A percentile compares a stretch with the other conserved stretches of the same genome.
These are phyloP conservation scores for Collybia sp. DNA, from an alignment of 768 basidiomycete genomes.

Conservation along the genomic window DNA sequence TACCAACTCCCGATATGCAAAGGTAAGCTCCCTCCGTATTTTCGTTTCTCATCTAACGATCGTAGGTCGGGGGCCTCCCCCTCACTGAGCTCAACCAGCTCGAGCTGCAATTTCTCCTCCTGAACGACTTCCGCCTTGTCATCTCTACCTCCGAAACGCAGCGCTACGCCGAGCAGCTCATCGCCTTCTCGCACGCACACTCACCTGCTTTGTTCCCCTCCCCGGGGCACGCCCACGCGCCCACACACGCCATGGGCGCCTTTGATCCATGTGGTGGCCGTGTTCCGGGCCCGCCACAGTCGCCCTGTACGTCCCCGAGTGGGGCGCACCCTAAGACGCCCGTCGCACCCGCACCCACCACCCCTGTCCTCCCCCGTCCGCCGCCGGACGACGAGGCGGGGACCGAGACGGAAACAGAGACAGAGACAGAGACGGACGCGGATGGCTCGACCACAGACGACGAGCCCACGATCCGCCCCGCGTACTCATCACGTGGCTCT, in stretches of 20 bases:
- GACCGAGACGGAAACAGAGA: conserved; percentile 30
- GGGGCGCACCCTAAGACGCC: background rate
- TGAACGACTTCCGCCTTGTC: conserved; percentile 92
- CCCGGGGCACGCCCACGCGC: conserved; percentile 12
- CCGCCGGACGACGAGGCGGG: conserved; percentile 12
- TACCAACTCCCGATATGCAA: conserved; percentile 97
- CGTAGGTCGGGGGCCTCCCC: conserved; percentile 91
- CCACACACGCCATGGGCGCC: conserved; percentile 40
- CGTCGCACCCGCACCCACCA: background rate
- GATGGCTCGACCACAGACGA: conserved; percentile 68
- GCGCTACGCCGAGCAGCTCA: conserved; percentile 86
- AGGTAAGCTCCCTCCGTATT: conserved; percentile 51
- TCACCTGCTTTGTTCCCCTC: conserved; percentile 9
- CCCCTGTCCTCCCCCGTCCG: background rate
- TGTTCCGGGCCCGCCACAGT: conserved; percentile 27
- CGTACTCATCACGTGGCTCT: background rate
- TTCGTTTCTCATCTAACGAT: conserved; percentile 6
- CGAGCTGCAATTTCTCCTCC: conserved; percentile 93
- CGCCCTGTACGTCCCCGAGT: background rate
- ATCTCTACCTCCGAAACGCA: conserved; percentile 92
- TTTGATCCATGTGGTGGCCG: conserved; percentile 47
- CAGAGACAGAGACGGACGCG: conserved; percentile 45
- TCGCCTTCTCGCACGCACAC: conserved; percentile 55
- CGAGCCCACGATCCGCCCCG: conserved; percentile 71
- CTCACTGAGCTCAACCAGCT: conserved; percentile 91